Percentiles rank a stretch among this genome's conserved stretches.
Evolutionary conservation across 495 filamentous ascomycete genomes (phyloP).

Genomic region (Penicillium salamii): DNA sequence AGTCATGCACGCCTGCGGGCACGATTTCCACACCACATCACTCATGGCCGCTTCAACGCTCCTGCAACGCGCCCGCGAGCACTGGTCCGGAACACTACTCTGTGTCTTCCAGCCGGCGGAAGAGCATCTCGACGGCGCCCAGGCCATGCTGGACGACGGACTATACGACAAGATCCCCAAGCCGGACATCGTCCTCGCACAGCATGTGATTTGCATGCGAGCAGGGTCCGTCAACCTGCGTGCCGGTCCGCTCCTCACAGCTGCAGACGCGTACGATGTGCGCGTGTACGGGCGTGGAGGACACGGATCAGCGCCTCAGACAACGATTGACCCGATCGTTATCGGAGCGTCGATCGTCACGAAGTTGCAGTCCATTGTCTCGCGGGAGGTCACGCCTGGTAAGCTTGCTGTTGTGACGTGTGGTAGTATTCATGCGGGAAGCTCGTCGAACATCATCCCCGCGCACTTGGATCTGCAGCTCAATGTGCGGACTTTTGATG

Average conservation of each 20-base stretch:
- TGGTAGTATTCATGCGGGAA: constrained; percentile 49
- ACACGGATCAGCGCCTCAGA: constrained; percentile 51
- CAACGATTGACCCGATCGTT: constrained; percentile 55
- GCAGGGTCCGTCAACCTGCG: constrained; percentile 38
- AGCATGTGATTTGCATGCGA: constrained; percentile 53
- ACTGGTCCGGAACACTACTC: constrained; percentile 58
- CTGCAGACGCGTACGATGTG: constrained; percentile 42
- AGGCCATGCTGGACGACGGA: constrained; percentile 60
- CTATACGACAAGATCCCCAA: constrained; percentile 48
- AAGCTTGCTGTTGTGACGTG: constrained; percentile 55
- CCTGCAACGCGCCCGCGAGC: constrained; percentile 32
- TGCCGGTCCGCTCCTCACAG: constrained; percentile 27
- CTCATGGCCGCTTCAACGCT: constrained; percentile 51
- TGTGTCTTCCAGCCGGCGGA: constrained; percentile 61
- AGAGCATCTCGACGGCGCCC: constrained; percentile 53
- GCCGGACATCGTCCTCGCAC: constrained; percentile 57
- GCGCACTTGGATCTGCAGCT: constrained; percentile 47
- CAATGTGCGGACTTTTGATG: constrained; percentile 43
- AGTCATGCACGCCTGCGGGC: constrained; percentile 68
- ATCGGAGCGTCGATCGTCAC: constrained; percentile 51
- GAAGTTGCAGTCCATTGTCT: constrained; percentile 54
- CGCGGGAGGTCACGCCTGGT: constrained; percentile 48
- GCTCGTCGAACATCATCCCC: constrained; percentile 54
- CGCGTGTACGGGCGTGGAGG: constrained; percentile 50
- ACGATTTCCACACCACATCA: constrained; percentile 58